These are phyloP conservation scores for Fistulina hepatica DNA, from an alignment of 1,284 basidiomycete species.

Conservation along the genomic window DNA sequence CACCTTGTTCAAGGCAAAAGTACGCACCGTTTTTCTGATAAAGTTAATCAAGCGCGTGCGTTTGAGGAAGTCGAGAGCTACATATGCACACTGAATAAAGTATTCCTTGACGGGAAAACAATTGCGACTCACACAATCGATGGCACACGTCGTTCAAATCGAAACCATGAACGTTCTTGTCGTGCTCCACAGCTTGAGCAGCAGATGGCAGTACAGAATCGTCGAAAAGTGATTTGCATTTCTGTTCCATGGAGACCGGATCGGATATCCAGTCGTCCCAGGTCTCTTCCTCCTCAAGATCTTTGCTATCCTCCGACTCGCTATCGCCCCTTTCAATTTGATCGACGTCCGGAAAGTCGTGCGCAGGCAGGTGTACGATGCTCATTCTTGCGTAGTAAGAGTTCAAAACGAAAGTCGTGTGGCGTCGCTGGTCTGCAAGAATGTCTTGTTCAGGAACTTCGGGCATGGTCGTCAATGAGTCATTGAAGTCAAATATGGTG, in stretches of 20 bases:
- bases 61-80: slow-evolving; percentile 56
- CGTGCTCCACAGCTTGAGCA: slow-evolving; percentile 53
- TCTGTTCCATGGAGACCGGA: slow-evolving; percentile 32
- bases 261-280: slow-evolving; percentile 80
- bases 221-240: slow-evolving; percentile 77
- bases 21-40: slow-evolving; percentile 53
- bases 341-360: slow-evolving; percentile 17
- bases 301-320: slow-evolving; percentile 21
- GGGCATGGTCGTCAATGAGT: no score
- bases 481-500: no score
- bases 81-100: slow-evolving; percentile 5
- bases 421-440: no score
- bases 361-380: no score
- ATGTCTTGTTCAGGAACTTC: no score
- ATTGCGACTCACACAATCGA: background rate
- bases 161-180: slow-evolving; percentile 51
- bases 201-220: slow-evolving; percentile 50
- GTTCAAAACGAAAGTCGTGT: no score
- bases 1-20: slow-evolving; percentile 3
- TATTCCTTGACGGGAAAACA: slow-evolving; percentile 5
- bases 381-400: no score
- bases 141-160: slow-evolving; percentile 39
- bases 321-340: background rate
- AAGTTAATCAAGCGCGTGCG: slow-evolving; percentile 76
- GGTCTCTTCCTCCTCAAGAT: slow-evolving; percentile 54